phyloP scores from a whole-genome alignment of 2,329 filamentous ascomycete genomes.

The Calonectria crousiana region DNA sequence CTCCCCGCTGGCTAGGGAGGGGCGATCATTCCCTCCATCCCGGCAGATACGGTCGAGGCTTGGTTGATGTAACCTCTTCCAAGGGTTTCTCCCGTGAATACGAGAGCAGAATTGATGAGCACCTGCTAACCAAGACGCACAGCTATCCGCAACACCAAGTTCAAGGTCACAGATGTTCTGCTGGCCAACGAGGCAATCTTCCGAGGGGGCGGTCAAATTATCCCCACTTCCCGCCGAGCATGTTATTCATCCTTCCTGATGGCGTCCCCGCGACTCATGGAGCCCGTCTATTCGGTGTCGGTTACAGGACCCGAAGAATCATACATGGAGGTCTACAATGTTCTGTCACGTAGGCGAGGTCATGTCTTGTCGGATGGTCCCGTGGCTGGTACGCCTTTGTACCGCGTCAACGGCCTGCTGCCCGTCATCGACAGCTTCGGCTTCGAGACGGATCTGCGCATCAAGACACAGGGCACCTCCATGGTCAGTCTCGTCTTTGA shows the following conservation, averaged over 20 bases:
- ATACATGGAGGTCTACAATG: conserved; percentile 90
- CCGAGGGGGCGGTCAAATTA: conserved; percentile 95
- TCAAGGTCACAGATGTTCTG: conserved; percentile 92
- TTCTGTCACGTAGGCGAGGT: conserved; percentile 87
- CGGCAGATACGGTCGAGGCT: conserved; percentile 31
- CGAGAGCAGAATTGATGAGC: conserved; percentile 10
- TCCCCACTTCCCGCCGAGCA: conserved; percentile 91
- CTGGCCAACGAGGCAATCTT: conserved; percentile 93
- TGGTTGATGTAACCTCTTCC: conserved; percentile 25
- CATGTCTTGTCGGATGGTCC: conserved; percentile 96
- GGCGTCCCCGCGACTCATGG: conserved; percentile 96
- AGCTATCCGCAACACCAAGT: conserved; percentile 98
- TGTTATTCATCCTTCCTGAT: conserved; percentile 98
- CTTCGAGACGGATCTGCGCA: conserved; percentile 96
- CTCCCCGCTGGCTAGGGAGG: conserved; percentile 28
- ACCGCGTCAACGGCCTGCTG: conserved; percentile 89
- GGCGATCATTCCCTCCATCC: conserved; percentile 35
- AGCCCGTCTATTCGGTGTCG: conserved; percentile 91
- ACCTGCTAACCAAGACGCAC: conserved; percentile 41
- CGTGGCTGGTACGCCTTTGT: conserved; percentile 93
- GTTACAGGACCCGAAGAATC: conserved; percentile 94
- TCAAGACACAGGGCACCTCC: conserved; percentile 94
- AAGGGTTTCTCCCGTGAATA: not conserved
- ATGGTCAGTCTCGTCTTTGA: conserved; percentile 95
- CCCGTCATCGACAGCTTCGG: conserved; percentile 98